Evolutionary conservation across 495 filamentous ascomycete genomes (phyloP).

Genomic region (Aspergillus hancockii): DNA sequence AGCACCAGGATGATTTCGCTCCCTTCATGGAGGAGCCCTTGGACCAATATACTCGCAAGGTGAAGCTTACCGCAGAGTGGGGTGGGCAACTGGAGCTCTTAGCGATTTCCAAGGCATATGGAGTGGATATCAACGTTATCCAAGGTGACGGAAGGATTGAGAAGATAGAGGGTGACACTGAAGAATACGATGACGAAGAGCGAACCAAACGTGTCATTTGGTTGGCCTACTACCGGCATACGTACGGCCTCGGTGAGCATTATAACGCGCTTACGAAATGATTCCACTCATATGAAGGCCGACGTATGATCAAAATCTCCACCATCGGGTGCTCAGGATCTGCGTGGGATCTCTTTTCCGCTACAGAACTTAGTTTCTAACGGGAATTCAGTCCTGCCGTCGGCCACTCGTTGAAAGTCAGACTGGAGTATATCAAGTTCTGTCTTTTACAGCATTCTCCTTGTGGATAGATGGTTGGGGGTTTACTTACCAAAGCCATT

Average conservation of each 20-base stretch:
- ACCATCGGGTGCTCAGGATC: not conserved
- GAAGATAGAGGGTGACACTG: constrained; percentile 58
- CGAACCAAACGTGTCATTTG: constrained; percentile 59
- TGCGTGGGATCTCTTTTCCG: not conserved
- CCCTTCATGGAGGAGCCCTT: constrained; percentile 83
- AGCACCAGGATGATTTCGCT: constrained; percentile 61
- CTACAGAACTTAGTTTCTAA: not conserved
- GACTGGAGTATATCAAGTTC: too few species aligned
- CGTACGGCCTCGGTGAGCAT: constrained; percentile 91
- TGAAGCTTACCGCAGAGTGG: constrained; percentile 92
- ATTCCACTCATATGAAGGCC: constrained; percentile 14
- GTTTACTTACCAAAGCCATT: not conserved
- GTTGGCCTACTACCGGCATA: constrained; percentile 93
- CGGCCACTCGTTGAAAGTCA: not conserved
- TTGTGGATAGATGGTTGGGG: not conserved
- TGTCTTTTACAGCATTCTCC: not conserved
- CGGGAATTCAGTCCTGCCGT: not conserved
- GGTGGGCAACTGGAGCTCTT: constrained; percentile 88
- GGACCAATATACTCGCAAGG: constrained; percentile 69
- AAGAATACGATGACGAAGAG: constrained; percentile 48
- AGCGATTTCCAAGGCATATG: constrained; percentile 81
- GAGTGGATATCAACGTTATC: constrained; percentile 79
- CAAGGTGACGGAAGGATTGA: constrained; percentile 79
- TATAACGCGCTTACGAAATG: constrained; percentile 76
- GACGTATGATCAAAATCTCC: not conserved